Conservation (phyloP, 768 basidiomycete species). For the Tulasnella sp. region DNA sequence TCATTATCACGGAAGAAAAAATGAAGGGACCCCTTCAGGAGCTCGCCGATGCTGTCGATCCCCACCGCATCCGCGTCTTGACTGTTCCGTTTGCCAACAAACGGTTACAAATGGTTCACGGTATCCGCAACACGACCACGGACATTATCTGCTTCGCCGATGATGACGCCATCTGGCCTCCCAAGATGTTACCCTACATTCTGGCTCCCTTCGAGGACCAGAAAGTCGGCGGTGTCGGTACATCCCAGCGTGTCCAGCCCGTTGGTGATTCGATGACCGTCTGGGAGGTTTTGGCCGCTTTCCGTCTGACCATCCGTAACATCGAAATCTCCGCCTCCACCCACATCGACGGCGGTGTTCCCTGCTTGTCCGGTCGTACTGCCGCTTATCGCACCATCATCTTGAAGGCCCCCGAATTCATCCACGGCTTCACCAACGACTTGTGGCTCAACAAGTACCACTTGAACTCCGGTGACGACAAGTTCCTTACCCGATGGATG, state of each 20-base stretch:
- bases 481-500: constrained; percentile 95
- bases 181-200: constrained; percentile 81
- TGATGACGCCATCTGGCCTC: constrained; percentile 95
- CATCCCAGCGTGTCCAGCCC: constrained; percentile 82
- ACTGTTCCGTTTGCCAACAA: constrained; percentile 94
- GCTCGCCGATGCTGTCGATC: constrained; percentile 83
- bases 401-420: constrained; percentile 89
- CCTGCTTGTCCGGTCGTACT: constrained; percentile 88
- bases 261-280: constrained; percentile 77
- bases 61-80: constrained; percentile 75
- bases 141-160: constrained; percentile 95
- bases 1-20: constrained; percentile 78
- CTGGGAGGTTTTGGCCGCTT: constrained; percentile 93
- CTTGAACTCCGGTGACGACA: constrained; percentile 90
- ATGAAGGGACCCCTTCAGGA: constrained; percentile 87
- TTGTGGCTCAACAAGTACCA: constrained; percentile 93
- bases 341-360: constrained; percentile 89
- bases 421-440: constrained; percentile 91
- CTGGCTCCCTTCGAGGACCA: constrained; percentile 94
- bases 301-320: constrained; percentile 88
- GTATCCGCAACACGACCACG: constrained; percentile 83
- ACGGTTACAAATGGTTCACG: constrained; percentile 89
- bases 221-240: constrained; percentile 88
- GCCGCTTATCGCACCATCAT: constrained; percentile 93
- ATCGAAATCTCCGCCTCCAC: constrained; percentile 87